Percentiles rank a stretch among this genome's conserved stretches.
Conservation (phyloP, 768 basidiomycete species). For the Nevesoporus exiguus region DNA sequence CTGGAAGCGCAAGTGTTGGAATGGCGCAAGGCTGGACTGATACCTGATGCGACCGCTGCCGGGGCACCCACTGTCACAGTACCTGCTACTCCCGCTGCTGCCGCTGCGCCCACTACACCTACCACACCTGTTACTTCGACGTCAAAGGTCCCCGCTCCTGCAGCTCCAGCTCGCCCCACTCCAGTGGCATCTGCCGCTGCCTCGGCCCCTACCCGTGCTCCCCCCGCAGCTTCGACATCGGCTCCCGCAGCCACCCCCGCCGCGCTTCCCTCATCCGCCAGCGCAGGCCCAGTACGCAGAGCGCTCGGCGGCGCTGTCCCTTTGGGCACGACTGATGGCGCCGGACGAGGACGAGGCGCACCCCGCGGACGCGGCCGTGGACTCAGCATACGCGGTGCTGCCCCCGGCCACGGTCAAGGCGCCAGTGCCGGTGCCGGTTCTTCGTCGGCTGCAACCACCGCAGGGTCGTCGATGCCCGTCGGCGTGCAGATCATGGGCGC, state of each 20-base stretch:
- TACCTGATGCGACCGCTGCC: conserved; percentile 38
- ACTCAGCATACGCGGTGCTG: conserved; percentile 30
- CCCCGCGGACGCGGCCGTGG: conserved; percentile 31
- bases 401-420: conserved; percentile 15
- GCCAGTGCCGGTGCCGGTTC: conserved; percentile 8
- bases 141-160: conserved; percentile 5
- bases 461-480: conserved; percentile 27
- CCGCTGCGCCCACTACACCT: conserved; percentile 23
- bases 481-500: conserved; percentile 63
- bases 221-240: conserved; percentile 14
- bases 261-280: conserved; percentile 19
- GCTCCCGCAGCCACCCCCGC: conserved; percentile 19
- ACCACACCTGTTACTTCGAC: conserved; percentile 29
- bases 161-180: conserved; percentile 14
- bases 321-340: conserved; percentile 20
- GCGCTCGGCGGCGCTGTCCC: conserved; percentile 29
- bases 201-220: background rate
- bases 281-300: conserved; percentile 32
- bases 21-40: conserved; percentile 48
- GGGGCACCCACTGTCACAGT: conserved; percentile 8
- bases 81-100: conserved; percentile 10
- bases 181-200: background rate
- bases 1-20: conserved; percentile 61
- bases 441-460: conserved; percentile 24
- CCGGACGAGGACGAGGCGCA: conserved; percentile 36